Conservation (phyloP, 2,329 filamentous ascomycete species). For the Alternaria infectoria region DNA sequence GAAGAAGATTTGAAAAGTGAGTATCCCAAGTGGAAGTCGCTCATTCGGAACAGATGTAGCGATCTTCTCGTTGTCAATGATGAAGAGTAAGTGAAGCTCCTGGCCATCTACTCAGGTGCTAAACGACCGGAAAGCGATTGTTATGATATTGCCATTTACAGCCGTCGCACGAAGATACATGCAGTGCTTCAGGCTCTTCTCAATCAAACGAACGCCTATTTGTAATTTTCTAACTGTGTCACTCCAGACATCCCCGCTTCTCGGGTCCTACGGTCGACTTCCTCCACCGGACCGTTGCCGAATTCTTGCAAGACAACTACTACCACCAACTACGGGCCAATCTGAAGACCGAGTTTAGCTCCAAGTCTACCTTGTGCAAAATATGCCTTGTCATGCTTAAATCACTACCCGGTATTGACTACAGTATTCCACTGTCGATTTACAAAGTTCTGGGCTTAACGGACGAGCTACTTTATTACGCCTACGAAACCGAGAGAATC, state of each 20-base stretch:
- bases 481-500: conserved; percentile 5
- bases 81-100: neutral
- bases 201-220: neutral
- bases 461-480: conserved; percentile 17
- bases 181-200: neutral
- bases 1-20: neutral
- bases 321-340: conserved; percentile 1
- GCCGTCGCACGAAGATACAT: neutral
- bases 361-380: neutral
- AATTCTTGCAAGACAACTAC: conserved; percentile 19
- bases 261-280: conserved; percentile 14
- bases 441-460: conserved; percentile 1
- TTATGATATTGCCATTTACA: accelerated
- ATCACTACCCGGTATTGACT: neutral
- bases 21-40: conserved; percentile 5
- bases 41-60: conserved; percentile 21
- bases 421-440: neutral
- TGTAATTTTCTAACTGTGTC: neutral
- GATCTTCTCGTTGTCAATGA: conserved; percentile 25
- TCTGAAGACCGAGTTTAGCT: conserved; percentile 3
- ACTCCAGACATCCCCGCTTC: conserved; percentile 2
- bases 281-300: conserved; percentile 21
- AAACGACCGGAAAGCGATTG: neutral
- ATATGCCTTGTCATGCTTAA: conserved; percentile 14
- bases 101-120: neutral